phyloP scores from a whole-genome alignment of 2,329 filamentous ascomycete species.

The Aureobasidium subglaciale region DNA sequence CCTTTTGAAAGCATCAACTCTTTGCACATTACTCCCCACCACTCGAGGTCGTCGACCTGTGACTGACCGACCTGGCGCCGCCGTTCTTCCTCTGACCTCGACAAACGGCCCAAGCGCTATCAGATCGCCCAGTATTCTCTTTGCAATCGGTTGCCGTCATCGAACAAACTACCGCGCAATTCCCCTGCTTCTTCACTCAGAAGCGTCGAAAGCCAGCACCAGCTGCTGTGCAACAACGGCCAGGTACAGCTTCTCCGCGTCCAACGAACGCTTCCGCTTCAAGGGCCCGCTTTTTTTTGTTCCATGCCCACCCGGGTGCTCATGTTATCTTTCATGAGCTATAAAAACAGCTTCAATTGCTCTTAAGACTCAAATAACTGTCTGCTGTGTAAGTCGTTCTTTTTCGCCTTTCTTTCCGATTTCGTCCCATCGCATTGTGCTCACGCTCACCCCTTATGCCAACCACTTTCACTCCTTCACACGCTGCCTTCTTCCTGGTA shows the following conservation, averaged over 20 bases:
- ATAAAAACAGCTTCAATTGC: not conserved
- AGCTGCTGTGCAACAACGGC: not conserved
- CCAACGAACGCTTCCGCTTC: not conserved
- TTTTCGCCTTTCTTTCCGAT: not conserved
- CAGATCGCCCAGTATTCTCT: too few relatives aligned
- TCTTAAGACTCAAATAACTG: not conserved
- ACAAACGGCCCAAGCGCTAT: too few relatives aligned
- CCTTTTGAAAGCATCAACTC: too few relatives aligned
- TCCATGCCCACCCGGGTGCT: not conserved
- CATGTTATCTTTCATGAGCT: not conserved
- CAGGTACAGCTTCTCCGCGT: not conserved
- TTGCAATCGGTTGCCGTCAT: too few relatives aligned
- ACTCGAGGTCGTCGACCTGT: too few relatives aligned
- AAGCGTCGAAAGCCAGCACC: not conserved
- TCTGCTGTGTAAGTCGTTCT: not conserved
- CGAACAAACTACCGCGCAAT: not conserved
- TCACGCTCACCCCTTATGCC: not conserved
- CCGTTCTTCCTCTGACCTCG: too few relatives aligned
- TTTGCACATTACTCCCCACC: too few relatives aligned
- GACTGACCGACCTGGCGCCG: too few relatives aligned
- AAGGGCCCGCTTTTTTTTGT: not conserved
- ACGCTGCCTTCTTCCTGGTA: not conserved
- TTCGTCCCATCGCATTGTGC: too few relatives aligned
- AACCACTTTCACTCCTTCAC: not conserved
- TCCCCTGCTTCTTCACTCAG: not conserved